Conservation (phyloP, 1,284 basidiomycete genomes). For the Malassezia slooffiae region DNA sequence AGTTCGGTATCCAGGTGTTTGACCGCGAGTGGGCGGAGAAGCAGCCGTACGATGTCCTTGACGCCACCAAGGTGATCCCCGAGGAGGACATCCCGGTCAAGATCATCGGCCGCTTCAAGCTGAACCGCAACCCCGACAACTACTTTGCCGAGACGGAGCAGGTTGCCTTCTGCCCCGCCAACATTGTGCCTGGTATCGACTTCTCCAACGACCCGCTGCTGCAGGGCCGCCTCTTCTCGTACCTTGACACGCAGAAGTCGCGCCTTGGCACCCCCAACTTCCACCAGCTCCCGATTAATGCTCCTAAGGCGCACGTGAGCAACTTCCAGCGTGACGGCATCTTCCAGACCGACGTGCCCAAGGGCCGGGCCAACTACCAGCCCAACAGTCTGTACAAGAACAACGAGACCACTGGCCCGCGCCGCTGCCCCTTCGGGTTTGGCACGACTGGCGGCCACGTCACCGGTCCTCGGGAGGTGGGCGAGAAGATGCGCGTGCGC, state of each 20-base stretch:
- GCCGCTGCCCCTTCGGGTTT: conserved; percentile 5
- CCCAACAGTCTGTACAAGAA: conserved; percentile 10
- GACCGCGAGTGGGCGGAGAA: conserved; percentile 1
- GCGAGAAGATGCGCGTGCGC: conserved; percentile 7
- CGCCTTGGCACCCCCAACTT: conserved; percentile 66
- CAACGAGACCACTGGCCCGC: conserved; percentile 5
- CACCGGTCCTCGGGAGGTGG: conserved; percentile 9
- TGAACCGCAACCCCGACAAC: conserved; percentile 74
- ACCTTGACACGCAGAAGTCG: conserved; percentile 51
- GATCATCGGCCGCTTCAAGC: conserved; percentile 68
- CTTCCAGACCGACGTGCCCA: conserved; percentile 19
- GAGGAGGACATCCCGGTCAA: conserved; percentile 64
- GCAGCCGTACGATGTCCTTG: conserved; percentile 58
- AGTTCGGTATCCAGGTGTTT: conserved; percentile 18
- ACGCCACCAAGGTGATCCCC: conserved; percentile 58
- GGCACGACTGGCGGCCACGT: background rate
- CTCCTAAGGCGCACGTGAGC: conserved; percentile 57
- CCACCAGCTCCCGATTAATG: conserved; percentile 76
- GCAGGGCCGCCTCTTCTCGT: conserved; percentile 84
- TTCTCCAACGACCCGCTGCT: conserved; percentile 78
- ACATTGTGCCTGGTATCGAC: conserved; percentile 75
- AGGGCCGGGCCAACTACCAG: conserved; percentile 14
- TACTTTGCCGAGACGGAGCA: conserved; percentile 49
- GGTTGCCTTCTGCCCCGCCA: conserved; percentile 73
- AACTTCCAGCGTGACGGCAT: conserved; percentile 64